phyloP scores from a whole-genome alignment of 306 rosid genomes.

The Quercus engelmannii region DNA sequence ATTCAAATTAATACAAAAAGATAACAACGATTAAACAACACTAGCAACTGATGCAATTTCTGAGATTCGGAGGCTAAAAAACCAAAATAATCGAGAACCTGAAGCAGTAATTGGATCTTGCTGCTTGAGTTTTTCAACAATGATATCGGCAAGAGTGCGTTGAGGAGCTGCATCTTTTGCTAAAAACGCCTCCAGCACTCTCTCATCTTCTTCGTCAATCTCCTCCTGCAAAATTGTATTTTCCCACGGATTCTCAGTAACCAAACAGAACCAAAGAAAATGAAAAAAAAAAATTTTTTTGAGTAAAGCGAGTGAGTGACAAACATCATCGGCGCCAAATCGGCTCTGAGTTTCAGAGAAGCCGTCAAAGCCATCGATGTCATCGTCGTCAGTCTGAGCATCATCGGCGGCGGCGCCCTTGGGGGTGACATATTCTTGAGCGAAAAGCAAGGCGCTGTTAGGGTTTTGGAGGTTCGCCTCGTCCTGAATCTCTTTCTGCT shows the following conservation, averaged over 20 bases:
- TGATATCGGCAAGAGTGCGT: slow-evolving; percentile 63
- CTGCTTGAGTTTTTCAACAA: slow-evolving; percentile 68
- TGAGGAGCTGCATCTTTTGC: slow-evolving; percentile 40
- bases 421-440: slow-evolving; percentile 10
- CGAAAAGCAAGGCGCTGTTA: slow-evolving; percentile 17
- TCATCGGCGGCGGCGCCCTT: slow-evolving; percentile 20
- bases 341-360: slow-evolving; percentile 59
- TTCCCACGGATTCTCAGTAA: not conserved
- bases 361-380: slow-evolving; percentile 59
- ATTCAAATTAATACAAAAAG: slow-evolving; percentile 1
- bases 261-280: not conserved
- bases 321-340: slow-evolving; percentile 41
- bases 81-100: slow-evolving; percentile 32
- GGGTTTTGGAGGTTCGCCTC: slow-evolving; percentile 29
- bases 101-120: slow-evolving; percentile 47
- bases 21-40: not conserved
- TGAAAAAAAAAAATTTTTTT: not conserved
- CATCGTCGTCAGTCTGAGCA: slow-evolving; percentile 8
- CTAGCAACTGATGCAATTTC: not conserved
- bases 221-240: slow-evolving; percentile 32
- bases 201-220: slow-evolving; percentile 72
- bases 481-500: slow-evolving; percentile 61
- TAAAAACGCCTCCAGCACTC: slow-evolving; percentile 55
- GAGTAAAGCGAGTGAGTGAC: not conserved
- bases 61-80: not conserved